Base-by-base conservation (phyloP, 257 asterid species). In the Solanum phureja region DNA sequence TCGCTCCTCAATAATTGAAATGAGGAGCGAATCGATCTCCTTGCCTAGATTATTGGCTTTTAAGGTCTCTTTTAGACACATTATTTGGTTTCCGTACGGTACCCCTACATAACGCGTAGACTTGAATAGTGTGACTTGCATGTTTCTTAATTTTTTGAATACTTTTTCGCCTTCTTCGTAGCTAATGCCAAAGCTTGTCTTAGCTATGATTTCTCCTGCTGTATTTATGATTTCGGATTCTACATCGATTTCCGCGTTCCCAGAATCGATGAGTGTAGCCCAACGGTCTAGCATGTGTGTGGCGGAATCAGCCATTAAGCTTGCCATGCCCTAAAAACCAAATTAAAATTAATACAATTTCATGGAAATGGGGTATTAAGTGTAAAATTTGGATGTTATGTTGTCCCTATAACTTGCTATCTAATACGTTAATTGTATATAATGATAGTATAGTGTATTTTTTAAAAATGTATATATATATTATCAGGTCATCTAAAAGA, bases 191-290 rank as follows among this genome's bases (percentile, higher is more conserved):
- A 95, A 95, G 90, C 96, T 94, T 4, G 98, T 91, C 49, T 89
- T 95, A 0, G 98, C 98, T 0, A 97, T 97, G 38, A 97, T 97
- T 86, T 97, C 99, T 2, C 97, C 99, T 0, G 99, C 95, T 0
- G 96, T 94, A 66, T 83, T 19, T 6, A 94, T 92, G 62, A 97
- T 93, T 64, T 97, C 99, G 13, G 87, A 86, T 90, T 95, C 98
- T 4, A 91, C 95, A 83, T 97, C 95, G 71, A 97, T 92, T 88
- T 94, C 98, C 11, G 89, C 88, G 0, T 87, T 89, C 8, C 96
- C 96, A 3, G 96, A 92, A 83, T n/a, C 75, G 33, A 93, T 87
- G 8, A 74, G 89, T 49, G 42, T 21, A 8, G 90, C 73, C 99
- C 99, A 97, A 44, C 96, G 89, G 60, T 94, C 92, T 68, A 97